These are phyloP conservation scores for Suillus luteus DNA, from an alignment of 768 basidiomycete genomes.

Conservation along the genomic window DNA sequence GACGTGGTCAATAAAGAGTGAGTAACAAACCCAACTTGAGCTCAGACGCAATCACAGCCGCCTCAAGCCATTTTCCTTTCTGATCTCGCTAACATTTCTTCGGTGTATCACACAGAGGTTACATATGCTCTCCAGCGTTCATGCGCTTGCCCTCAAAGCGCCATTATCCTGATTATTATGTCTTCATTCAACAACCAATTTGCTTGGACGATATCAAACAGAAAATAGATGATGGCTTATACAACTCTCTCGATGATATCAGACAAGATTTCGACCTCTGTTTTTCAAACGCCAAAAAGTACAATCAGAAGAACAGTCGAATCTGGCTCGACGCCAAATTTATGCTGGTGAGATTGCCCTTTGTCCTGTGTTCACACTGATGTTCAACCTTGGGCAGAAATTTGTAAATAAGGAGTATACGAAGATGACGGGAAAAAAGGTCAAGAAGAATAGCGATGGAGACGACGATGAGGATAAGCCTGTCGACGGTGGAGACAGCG, in stretches of 20 bases:
- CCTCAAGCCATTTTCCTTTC: conserved; percentile 45
- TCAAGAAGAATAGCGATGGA: conserved; percentile 39
- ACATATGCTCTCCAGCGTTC: conserved; percentile 64
- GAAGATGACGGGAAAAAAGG: conserved; percentile 44
- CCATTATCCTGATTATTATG: conserved; percentile 86
- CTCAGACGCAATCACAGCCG: conserved; percentile 21
- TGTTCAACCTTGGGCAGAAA: conserved; percentile 40
- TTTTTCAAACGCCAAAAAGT: conserved; percentile 80
- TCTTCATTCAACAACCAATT: conserved; percentile 76
- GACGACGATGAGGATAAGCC: conserved; percentile 44
- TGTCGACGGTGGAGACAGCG: conserved; percentile 45
- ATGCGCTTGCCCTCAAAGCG: conserved; percentile 69
- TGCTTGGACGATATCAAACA: conserved; percentile 89
- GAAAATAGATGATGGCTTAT: conserved; percentile 60
- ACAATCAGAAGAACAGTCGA: conserved; percentile 76
- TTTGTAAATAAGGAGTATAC: conserved; percentile 47
- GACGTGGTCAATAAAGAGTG: conserved; percentile 88
- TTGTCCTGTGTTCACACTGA: conserved; percentile 9
- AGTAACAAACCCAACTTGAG: conserved; percentile 52
- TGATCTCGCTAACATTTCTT: conserved; percentile 36
- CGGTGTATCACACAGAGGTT: conserved; percentile 52
- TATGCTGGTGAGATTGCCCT: conserved; percentile 60
- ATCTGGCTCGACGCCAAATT: conserved; percentile 85
- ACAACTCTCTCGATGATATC: conserved; percentile 65
- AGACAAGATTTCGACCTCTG: conserved; percentile 74